Conservation (phyloP, 805 yeast genomes). For the Candida anglica region DNA sequence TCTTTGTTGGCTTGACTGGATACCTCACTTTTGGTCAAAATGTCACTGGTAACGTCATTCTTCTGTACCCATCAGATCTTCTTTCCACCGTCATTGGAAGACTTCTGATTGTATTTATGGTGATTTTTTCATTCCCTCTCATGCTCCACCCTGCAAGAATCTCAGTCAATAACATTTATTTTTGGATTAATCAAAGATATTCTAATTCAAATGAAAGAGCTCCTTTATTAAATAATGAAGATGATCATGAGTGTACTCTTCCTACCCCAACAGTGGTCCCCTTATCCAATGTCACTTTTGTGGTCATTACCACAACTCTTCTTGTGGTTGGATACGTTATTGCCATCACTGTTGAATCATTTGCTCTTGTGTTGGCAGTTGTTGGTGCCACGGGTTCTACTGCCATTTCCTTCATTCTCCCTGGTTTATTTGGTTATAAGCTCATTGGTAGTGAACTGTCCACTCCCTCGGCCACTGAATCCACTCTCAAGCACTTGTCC, state of each 20-base stretch:
- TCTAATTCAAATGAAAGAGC: background rate
- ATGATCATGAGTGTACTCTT: slow-evolving; percentile 5
- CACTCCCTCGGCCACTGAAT: slow-evolving; percentile 4
- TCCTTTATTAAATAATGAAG: slow-evolving; percentile 7
- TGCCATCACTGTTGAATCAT: slow-evolving; percentile 65
- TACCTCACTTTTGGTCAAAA: slow-evolving; percentile 82
- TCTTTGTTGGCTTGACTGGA: slow-evolving; percentile 75
- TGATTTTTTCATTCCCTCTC: slow-evolving; percentile 79
- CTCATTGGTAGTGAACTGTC: slow-evolving; percentile 51
- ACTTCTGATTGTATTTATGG: slow-evolving; percentile 74
- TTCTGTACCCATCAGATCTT: slow-evolving; percentile 62
- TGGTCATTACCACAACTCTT: slow-evolving; percentile 22
- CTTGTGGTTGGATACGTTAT: slow-evolving; percentile 55
- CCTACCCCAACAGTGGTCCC: slow-evolving; percentile 17
- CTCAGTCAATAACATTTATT: slow-evolving; percentile 69
- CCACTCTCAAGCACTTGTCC: slow-evolving; percentile 45
- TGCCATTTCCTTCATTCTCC: slow-evolving; percentile 83
- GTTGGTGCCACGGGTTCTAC: slow-evolving; percentile 96
- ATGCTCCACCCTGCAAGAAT: slow-evolving; percentile 90
- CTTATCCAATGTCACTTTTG: slow-evolving; percentile 20
- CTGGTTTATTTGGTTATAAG: slow-evolving; percentile 81
- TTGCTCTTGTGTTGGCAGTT: slow-evolving; percentile 77
- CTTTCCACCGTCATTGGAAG: slow-evolving; percentile 72
- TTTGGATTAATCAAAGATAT: slow-evolving; percentile 33
- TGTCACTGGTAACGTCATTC: slow-evolving; percentile 75